Evolutionary conservation across 108 stramenopile genomes (phyloP).

Genomic region (Cyclotella sp.): DNA sequence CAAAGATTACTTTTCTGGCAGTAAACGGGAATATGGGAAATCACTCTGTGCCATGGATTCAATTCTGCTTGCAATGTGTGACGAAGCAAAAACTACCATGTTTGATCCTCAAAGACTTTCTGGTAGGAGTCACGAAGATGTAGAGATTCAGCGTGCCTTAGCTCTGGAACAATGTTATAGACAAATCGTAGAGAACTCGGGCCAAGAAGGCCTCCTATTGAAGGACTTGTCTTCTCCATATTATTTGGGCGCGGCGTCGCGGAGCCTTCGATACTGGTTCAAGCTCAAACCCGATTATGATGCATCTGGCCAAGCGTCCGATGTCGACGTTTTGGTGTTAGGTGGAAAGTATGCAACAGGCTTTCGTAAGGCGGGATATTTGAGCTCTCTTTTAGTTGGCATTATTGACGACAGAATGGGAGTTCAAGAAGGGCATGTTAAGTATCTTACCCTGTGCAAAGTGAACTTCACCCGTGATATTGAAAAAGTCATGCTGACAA

Average conservation of each 20-base stretch:
- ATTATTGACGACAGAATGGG: slow-evolving; percentile 59
- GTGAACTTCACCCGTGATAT: slow-evolving; percentile 53
- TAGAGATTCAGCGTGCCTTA: slow-evolving; percentile 61
- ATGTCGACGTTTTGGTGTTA: slow-evolving; percentile 72
- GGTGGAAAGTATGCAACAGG: slow-evolving; percentile 39
- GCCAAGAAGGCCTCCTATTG: slow-evolving; percentile 81
- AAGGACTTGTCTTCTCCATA: slow-evolving; percentile 85
- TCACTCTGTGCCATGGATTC: slow-evolving; percentile 62
- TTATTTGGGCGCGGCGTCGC: slow-evolving; percentile 57
- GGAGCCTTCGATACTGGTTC: slow-evolving; percentile 72
- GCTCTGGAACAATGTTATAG: slow-evolving; percentile 68
- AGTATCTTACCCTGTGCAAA: slow-evolving; percentile 66
- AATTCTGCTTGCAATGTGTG: slow-evolving; percentile 48
- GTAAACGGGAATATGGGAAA: slow-evolving; percentile 45
- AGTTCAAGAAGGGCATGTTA: slow-evolving; percentile 33
- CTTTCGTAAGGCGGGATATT: slow-evolving; percentile 33
- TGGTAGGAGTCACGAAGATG: slow-evolving; percentile 55
- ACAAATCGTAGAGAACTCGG: slow-evolving; percentile 66
- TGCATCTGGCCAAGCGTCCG: slow-evolving; percentile 35
- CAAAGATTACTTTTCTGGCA: slow-evolving; percentile 63
- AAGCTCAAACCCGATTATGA: slow-evolving; percentile 61
- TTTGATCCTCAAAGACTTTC: slow-evolving; percentile 42
- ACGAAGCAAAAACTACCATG: slow-evolving; percentile 28
- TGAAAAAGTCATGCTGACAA: slow-evolving; percentile 12
- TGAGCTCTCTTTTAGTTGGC: slow-evolving; percentile 70